These are phyloP conservation scores for Kazachstania psychrophila DNA, from an alignment of 805 yeast species.

Conservation along the genomic window DNA sequence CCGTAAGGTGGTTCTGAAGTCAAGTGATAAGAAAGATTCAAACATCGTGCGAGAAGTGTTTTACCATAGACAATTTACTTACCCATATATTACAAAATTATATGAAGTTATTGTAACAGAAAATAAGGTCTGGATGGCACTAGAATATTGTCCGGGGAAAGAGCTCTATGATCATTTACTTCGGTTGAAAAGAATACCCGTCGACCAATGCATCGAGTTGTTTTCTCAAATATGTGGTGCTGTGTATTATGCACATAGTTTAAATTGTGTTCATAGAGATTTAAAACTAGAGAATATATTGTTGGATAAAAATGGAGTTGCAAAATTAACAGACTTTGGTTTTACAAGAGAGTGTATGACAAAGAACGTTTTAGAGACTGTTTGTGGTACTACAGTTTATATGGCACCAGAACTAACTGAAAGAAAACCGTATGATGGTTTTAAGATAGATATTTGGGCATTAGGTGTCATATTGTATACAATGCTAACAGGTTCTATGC, in stretches of 20 bases:
- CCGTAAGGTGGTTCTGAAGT: constrained; percentile 74
- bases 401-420: constrained; percentile 91
- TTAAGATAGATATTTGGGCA: constrained; percentile 83
- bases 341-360: constrained; percentile 71
- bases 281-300: constrained; percentile 73
- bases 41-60: constrained; percentile 85
- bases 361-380: constrained; percentile 56
- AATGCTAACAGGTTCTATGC: constrained; percentile 76
- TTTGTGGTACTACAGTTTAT: constrained; percentile 91
- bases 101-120: constrained; percentile 84
- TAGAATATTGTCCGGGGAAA: constrained; percentile 82
- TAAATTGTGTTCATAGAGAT: constrained; percentile 78
- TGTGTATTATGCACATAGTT: constrained; percentile 60
- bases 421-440: constrained; percentile 65
- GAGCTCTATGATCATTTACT: constrained; percentile 65
- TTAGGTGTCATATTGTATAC: constrained; percentile 84
- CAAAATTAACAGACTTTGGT: constrained; percentile 87
- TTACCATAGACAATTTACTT: constrained; percentile 75
- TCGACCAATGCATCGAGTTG: constrained; percentile 41
- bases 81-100: constrained; percentile 72
- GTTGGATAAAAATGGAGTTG: constrained; percentile 45
- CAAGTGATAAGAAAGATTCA: constrained; percentile 68
- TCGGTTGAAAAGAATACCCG: constrained; percentile 40
- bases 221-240: constrained; percentile 58
- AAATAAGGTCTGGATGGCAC: constrained; percentile 69